Percentiles rank a stretch among this genome's conserved stretches.
These are phyloP conservation scores for Ogataea sp. DNA, from an alignment of 805 yeast species.

Conservation along the genomic window DNA sequence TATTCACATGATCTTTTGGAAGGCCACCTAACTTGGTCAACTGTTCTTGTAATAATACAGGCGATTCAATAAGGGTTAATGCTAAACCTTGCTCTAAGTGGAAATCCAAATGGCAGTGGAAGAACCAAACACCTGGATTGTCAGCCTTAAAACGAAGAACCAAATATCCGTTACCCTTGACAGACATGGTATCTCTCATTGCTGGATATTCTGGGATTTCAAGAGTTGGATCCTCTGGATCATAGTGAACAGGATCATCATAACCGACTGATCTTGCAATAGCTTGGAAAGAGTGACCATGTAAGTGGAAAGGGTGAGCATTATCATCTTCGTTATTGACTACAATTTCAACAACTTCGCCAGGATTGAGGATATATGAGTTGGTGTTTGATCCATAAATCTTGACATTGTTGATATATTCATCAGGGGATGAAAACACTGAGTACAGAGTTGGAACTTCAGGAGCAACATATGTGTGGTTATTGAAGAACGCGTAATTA, in stretches of 20 bases:
- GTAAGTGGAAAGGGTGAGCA: conserved; percentile 93
- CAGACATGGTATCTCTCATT: conserved; percentile 62
- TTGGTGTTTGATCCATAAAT: conserved; percentile 72
- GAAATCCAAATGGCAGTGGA: conserved; percentile 90
- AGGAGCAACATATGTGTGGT: conserved; percentile 55
- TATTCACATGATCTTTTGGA: conserved; percentile 39
- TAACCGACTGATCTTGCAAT: conserved; percentile 55
- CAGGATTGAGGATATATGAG: conserved; percentile 47
- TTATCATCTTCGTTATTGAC: conserved; percentile 81
- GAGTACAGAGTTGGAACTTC: conserved; percentile 64
- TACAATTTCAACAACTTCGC: conserved; percentile 67
- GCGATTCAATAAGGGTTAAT: conserved; percentile 63
- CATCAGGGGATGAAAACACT: conserved; percentile 50
- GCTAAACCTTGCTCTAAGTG: conserved; percentile 80
- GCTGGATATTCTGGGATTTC: conserved; percentile 50
- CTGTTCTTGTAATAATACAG: conserved; percentile 41
- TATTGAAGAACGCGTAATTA: conserved; percentile 70
- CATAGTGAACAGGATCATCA: conserved; percentile 47
- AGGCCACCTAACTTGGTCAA: conserved; percentile 16
- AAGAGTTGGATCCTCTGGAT: conserved; percentile 2
- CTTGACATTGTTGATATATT: conserved; percentile 40
- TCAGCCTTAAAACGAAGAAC: conserved; percentile 70
- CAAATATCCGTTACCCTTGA: conserved; percentile 59
- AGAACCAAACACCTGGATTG: conserved; percentile 91
- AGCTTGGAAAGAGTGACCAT: conserved; percentile 84